Evolutionary conservation across 306 rosid species (phyloP).

Genomic region (Cicer chorassanicum): DNA sequence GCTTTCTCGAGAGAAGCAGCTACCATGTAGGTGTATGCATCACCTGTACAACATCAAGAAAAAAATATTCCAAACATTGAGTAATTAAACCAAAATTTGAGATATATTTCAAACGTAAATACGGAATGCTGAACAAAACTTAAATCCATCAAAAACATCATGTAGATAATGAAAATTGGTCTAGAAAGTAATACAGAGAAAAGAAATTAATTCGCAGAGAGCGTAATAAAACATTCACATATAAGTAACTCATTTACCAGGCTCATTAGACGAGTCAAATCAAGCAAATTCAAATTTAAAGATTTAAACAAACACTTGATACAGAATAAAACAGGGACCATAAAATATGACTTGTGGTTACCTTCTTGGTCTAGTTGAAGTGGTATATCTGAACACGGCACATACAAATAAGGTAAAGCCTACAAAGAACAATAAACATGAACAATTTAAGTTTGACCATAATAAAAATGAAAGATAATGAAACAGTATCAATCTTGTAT

Average conservation of each 20-base stretch:
- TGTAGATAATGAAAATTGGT: conserved; percentile 19
- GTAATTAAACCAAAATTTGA: conserved; percentile 27
- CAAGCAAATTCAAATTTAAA: conserved; percentile 18
- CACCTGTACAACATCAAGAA: conserved; percentile 56
- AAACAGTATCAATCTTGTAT: conserved; percentile 6
- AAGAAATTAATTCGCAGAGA: background rate
- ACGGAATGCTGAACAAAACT: conserved; percentile 13
- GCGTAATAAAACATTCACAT: conserved; percentile 6
- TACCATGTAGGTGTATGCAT: conserved; percentile 59
- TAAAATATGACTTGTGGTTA: conserved; percentile 42
- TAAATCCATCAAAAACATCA: conserved; percentile 26
- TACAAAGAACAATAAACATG: conserved; percentile 47
- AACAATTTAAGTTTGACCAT: conserved; percentile 31
- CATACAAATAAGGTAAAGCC: conserved; percentile 86
- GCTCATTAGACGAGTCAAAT: background rate
- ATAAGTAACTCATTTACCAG: conserved; percentile 32
- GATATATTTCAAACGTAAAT: conserved; percentile 4
- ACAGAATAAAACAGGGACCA: background rate
- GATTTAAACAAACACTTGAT: conserved; percentile 36
- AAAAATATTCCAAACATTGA: background rate
- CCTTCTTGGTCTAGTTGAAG: conserved; percentile 62
- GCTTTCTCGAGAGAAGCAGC: conserved; percentile 84
- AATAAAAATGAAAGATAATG: background rate
- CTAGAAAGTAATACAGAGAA: background rate
- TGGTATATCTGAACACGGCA: conserved; percentile 74